phyloP scores from a whole-genome alignment of 2,329 filamentous ascomycete species.

The Botrytis elliptica region DNA sequence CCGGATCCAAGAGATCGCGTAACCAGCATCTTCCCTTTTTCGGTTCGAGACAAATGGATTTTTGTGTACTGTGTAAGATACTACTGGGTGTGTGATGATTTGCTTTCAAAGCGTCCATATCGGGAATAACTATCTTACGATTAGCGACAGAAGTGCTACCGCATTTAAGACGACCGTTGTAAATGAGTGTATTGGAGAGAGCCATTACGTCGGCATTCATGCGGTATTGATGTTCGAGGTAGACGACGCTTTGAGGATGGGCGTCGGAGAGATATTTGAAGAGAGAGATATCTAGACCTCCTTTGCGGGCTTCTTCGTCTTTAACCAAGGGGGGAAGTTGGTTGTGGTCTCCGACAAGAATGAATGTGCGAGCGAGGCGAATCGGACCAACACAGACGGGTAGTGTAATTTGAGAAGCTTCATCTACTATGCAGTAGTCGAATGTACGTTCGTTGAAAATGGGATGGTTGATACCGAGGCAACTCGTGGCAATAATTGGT shows the following conservation, averaged over 20 bases:
- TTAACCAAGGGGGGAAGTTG: constrained; percentile 92
- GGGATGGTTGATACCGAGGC: constrained; percentile 84
- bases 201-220: constrained; percentile 98
- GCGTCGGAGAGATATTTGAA: constrained; percentile 91
- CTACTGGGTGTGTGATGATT: constrained; percentile 53
- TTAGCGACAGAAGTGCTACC: constrained; percentile 74
- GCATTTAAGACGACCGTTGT: constrained; percentile 85
- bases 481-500: constrained; percentile 91
- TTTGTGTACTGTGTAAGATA: constrained; percentile 40
- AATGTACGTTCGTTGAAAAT: constrained; percentile 87
- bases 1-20: constrained; percentile 65
- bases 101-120: constrained; percentile 58
- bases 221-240: constrained; percentile 91
- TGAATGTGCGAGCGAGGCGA: constrained; percentile 86
- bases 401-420: constrained; percentile 95
- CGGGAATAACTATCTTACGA: constrained; percentile 66
- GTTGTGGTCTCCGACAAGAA: constrained; percentile 94
- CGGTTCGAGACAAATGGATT: constrained; percentile 56
- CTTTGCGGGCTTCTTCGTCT: constrained; percentile 81
- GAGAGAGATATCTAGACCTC: constrained; percentile 86
- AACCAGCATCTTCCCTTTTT: constrained; percentile 66
- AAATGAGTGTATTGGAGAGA: constrained; percentile 89
- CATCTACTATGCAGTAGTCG: constrained; percentile 97
- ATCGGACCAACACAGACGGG: constrained; percentile 94
- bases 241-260: constrained; percentile 85